Base-by-base conservation (phyloP, 73 alveolate genomes). In the Strombidium stylifer region DNA sequence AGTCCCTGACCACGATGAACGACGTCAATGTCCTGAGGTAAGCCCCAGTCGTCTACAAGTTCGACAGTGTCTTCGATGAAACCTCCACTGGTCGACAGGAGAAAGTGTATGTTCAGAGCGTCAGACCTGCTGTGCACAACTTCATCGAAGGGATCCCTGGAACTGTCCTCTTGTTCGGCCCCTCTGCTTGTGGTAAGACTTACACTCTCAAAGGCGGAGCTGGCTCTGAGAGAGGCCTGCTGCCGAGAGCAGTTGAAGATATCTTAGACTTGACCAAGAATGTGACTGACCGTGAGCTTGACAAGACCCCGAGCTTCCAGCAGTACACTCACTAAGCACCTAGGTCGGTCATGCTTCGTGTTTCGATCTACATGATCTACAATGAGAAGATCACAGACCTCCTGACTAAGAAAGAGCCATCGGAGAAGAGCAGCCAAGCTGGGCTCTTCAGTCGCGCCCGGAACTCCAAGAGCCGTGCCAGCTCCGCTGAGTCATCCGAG, bases 141-240 rank as follows among this genome's bases (percentile, higher is more conserved):
- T 50, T 67, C 28, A 24, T 67, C 25, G 69, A 41, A 23, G 81
- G 81, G 2, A 15, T n/a, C 24, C 42, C 24, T 32, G 52, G 51
- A 15, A 49, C 60, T 6, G 47, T 74, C 27, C 5, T 74, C 19
- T 41, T 74, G 26, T 74, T 74, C 37, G 87, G 87, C 3, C 81
- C 87, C 16, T 41, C 87, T 3, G 87, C 64, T 56, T 55, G 61
- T 7, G 89, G 89, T 0, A 77, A 77, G 44, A 68, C 84, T 23
- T 77, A 30, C 64, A 69, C 89, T 5, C 48, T 77, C 14, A 77
- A 61, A 55, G 89, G 89, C 15, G 70, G 79, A 40, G 55, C 64
- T 16, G 89, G 89, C 0, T 23, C 16, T 27, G 79, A 77, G 19
- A 57, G 80, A 52, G 89, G 89, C 37, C 32, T 77, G 15, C 10